These are phyloP conservation scores for Chrysoporthe cubensis DNA, from an alignment of 2,329 filamentous ascomycete genomes.

Conservation along the genomic window DNA sequence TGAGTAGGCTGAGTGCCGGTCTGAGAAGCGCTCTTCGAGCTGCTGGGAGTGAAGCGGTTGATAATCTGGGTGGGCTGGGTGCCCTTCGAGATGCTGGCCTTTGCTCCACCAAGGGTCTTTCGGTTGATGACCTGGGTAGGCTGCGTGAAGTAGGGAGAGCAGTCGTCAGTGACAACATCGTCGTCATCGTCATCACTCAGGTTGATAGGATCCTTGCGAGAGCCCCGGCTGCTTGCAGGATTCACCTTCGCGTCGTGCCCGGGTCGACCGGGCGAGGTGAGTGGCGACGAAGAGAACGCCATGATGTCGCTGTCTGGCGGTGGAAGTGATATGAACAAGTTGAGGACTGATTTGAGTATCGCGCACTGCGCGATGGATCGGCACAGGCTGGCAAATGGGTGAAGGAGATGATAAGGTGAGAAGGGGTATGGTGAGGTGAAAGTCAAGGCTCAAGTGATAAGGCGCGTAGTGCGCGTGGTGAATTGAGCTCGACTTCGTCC, in stretches of 20 bases:
- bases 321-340: not conserved
- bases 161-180: conserved; percentile 3
- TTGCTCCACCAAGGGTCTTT: conserved; percentile 28
- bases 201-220: conserved; percentile 15
- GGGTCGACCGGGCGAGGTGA: conserved; percentile 24
- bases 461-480: not conserved
- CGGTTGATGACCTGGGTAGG: conserved; percentile 28
- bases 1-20: conserved; percentile 55
- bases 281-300: conserved; percentile 24
- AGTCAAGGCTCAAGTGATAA: not conserved
- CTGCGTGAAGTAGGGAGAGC: conserved; percentile 50
- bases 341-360: not conserved
- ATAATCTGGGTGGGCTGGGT: conserved; percentile 28
- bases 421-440: not conserved
- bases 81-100: conserved; percentile 30
- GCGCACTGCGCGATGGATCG: not conserved
- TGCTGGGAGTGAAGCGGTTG: conserved; percentile 30
- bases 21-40: conserved; percentile 39
- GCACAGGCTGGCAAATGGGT: not conserved
- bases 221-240: conserved; percentile 18
- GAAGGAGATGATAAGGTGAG: not conserved
- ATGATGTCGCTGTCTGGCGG: conserved; percentile 1
- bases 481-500: not conserved
- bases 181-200: conserved; percentile 24
- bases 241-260: conserved; percentile 2